Base-by-base conservation (phyloP, 129 eudicot species). In the Escallonia herrerae region DNA sequence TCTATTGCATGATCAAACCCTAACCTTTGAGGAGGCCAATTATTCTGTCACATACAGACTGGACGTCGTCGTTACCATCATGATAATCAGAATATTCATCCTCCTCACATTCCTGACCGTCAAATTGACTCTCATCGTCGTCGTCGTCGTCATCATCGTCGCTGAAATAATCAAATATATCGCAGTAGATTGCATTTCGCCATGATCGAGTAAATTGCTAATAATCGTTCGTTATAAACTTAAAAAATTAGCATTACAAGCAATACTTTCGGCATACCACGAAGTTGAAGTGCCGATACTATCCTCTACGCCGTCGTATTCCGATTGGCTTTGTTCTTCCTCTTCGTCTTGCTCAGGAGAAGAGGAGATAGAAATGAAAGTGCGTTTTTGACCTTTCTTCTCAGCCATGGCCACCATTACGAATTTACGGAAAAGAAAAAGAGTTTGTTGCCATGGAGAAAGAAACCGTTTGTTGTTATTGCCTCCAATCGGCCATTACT, bases 1-100 rank as follows among this genome's bases (percentile, higher is more conserved):
- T 22, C 33, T 22, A 22, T 22, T 22, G 33, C 33, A 22, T 22
- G 33, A 22, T 22, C 33, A 45, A 63, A 0, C 4, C 10, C 65
- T 50, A 70, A 89, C 95, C 96, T 80, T 69, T 58, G 80, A 69
- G 75, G 22, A 69, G 66, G 33, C 71, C 67, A 48, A 74, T 15
- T 51, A 72, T 76, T 68, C 59, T 76, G 64, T 72, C 55, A 76
- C 66, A 74, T 41, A 65, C 52, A 49, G 78, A 61, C 12, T 69
- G 69, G 49, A 6, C 72, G 13, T 48, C 59, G 14, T 7, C 49
- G 56, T 8, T 50, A 15, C 6, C 70, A 45, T 46, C 58, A 22
- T 56, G 56, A 5, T 47, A 62, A 74, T 46, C 69, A 9, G 43
- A 9, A 11, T 10, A 43, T 3, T 46, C 68, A 15, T 73, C 60